Evolutionary conservation across 768 basidiomycete genomes (phyloP).

Genomic region (Pholiota conissans): DNA sequence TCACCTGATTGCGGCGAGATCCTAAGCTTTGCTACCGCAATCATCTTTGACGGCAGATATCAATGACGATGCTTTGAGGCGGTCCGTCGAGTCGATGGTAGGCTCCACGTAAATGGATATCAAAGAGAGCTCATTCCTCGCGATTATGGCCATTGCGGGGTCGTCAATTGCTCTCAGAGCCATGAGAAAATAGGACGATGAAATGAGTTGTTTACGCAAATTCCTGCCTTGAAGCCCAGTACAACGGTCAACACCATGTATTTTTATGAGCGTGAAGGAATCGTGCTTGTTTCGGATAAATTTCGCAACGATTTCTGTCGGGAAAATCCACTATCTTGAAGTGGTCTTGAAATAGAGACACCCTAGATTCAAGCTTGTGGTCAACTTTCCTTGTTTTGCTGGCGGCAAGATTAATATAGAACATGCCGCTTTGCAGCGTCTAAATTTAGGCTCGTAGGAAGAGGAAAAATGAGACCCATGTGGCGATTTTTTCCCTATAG

Average conservation of each 20-base stretch:
- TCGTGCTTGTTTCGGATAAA: slow-evolving; percentile 10
- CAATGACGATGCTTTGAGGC: slow-evolving; percentile 5
- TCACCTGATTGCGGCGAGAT: slow-evolving; percentile 5
- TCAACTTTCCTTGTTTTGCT: background rate
- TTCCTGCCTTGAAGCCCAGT: slow-evolving; percentile 3
- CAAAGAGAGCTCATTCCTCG: background rate
- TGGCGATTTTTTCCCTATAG: slow-evolving; percentile 14
- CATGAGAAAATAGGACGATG: slow-evolving; percentile 13
- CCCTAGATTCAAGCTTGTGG: slow-evolving; percentile 5
- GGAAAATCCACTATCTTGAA: background rate
- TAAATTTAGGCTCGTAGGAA: slow-evolving; percentile 1
- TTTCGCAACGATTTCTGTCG: slow-evolving; percentile 4
- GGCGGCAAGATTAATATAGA: slow-evolving; percentile 1
- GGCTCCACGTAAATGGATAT: slow-evolving; percentile 8
- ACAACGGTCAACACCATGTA: background rate
- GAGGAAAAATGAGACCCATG: background rate
- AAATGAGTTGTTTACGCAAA: background rate
- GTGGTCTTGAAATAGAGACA: slow-evolving; percentile 2
- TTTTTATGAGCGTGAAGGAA: slow-evolving; percentile 2
- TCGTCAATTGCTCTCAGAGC: slow-evolving; percentile 7
- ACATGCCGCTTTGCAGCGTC: background rate
- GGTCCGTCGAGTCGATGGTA: slow-evolving; percentile 1
- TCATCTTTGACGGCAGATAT: slow-evolving; percentile 1
- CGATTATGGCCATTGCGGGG: background rate
- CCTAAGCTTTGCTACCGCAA: background rate